A percentile compares a stretch with the other conserved stretches of the same genome.
Conservation (phyloP, 768 basidiomycete genomes). For the Epithele typhae region DNA sequence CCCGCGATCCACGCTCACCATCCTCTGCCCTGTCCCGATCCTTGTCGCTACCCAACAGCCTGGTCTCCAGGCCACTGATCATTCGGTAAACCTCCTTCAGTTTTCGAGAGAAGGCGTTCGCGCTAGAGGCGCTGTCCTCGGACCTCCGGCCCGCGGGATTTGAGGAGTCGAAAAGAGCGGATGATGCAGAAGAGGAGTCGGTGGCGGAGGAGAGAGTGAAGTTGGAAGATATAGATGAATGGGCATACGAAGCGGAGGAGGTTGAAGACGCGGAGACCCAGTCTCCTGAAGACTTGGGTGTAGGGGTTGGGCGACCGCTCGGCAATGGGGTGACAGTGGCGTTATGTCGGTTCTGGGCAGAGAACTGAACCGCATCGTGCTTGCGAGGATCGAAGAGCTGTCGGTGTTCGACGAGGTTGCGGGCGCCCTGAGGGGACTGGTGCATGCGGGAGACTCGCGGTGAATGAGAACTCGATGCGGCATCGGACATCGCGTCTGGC, state of each 20-base stretch:
- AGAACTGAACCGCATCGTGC: conserved; percentile 88
- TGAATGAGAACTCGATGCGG: conserved; percentile 46
- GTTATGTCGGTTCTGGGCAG: conserved; percentile 51
- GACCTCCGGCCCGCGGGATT: conserved; percentile 45
- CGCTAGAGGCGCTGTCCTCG: conserved; percentile 38
- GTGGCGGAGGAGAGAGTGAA: conserved; percentile 74
- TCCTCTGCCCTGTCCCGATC: conserved; percentile 29
- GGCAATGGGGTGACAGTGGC: conserved; percentile 11
- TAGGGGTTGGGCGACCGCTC: conserved; percentile 36
- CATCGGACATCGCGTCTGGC: conserved; percentile 61
- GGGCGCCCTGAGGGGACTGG: conserved; percentile 27
- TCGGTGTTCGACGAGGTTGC: conserved; percentile 27
- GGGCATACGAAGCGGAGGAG: conserved; percentile 58
- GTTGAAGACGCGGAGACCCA: conserved; percentile 72
- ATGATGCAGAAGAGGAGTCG: conserved; percentile 69
- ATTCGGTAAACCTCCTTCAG: conserved; percentile 81
- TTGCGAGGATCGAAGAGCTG: conserved; percentile 87
- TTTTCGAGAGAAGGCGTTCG: conserved; percentile 66
- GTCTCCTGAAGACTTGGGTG: conserved; percentile 63
- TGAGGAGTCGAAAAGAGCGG: conserved; percentile 60
- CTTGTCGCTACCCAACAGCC: conserved; percentile 48
- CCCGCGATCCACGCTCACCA: conserved; percentile 27
- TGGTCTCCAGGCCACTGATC: conserved; percentile 76
- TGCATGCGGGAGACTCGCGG: conserved; percentile 29
- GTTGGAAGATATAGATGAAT: conserved; percentile 59